Percentiles rank a stretch among this genome's conserved stretches.
These are phyloP conservation scores for Phytophthora fragariaefolia DNA, from an alignment of 352 stramenopile species.

Conservation along the genomic window DNA sequence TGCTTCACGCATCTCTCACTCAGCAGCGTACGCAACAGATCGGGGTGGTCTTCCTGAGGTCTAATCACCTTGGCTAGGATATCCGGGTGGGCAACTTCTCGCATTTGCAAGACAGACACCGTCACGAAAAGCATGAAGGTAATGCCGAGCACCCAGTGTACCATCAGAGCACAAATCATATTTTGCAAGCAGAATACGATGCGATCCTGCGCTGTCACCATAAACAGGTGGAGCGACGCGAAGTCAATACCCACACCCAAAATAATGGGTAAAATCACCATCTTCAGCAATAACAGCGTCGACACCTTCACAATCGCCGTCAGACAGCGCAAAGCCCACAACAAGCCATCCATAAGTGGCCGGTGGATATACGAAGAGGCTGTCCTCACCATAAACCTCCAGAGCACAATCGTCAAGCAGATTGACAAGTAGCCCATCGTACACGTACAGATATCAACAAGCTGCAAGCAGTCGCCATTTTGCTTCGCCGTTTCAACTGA, in stretches of 20 bases:
- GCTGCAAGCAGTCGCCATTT: constrained; percentile 80
- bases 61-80: constrained; percentile 88
- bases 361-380: constrained; percentile 86
- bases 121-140: constrained; percentile 99
- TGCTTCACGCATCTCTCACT: constrained; percentile 94
- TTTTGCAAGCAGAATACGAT: constrained; percentile 85
- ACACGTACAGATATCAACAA: constrained; percentile 88
- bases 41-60: constrained; percentile 96
- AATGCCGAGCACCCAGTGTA: constrained; percentile 98
- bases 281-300: constrained; percentile 97
- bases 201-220: constrained; percentile 74
- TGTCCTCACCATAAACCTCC: constrained; percentile 85
- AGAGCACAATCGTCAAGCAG: constrained; percentile 85
- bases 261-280: constrained; percentile 96
- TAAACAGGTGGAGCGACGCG: constrained; percentile 92
- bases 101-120: constrained; percentile 94
- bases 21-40: constrained; percentile 95
- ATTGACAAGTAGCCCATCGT: constrained; percentile 82
- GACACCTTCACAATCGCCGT: constrained; percentile 95
- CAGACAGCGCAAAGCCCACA: constrained; percentile 83
- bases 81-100: constrained; percentile 95
- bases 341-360: constrained; percentile 77
- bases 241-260: constrained; percentile 95
- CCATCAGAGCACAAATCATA: constrained; percentile 92
- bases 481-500: constrained; percentile 64